Evolutionary conservation across 2,329 filamentous ascomycete genomes (phyloP).

Genomic region (Penicillium sp.): DNA sequence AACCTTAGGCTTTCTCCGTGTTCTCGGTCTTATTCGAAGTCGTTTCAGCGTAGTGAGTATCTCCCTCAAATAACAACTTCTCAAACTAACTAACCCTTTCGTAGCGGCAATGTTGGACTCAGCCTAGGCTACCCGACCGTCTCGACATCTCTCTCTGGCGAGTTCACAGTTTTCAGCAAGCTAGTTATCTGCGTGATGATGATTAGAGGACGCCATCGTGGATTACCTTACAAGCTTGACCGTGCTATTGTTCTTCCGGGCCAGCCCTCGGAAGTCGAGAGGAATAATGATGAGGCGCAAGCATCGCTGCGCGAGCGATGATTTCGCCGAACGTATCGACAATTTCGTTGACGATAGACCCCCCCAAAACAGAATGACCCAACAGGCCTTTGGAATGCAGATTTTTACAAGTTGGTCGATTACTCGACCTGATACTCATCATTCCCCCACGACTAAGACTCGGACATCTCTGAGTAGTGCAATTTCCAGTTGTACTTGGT

Average conservation of each 20-base stretch:
- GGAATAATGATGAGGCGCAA: too few species aligned
- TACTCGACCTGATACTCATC: too few species aligned
- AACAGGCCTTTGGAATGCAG: too few species aligned
- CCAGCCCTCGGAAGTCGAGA: too few species aligned
- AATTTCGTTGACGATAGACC: too few species aligned
- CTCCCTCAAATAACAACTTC: slow-evolving; percentile 9
- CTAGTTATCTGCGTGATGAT: slow-evolving; percentile 60
- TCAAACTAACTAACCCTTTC: not conserved
- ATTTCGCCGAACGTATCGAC: too few species aligned
- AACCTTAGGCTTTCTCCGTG: slow-evolving; percentile 49
- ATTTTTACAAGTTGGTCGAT: too few species aligned
- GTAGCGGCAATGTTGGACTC: slow-evolving; percentile 40
- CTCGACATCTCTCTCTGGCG: slow-evolving; percentile 43
- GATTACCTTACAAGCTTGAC: slow-evolving; percentile 60
- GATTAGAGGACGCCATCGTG: slow-evolving; percentile 59
- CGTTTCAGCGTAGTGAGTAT: slow-evolving; percentile 45
- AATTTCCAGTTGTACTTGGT: too few species aligned
- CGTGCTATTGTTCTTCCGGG: slow-evolving; percentile 42
- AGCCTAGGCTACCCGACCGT: slow-evolving; percentile 39
- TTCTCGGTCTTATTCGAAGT: slow-evolving; percentile 58
- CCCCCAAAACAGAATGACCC: too few species aligned
- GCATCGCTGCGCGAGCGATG: too few species aligned
- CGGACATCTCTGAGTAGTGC: too few species aligned
- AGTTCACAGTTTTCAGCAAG: slow-evolving; percentile 56
- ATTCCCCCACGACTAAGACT: too few species aligned